Evolutionary conservation across 192 early-diverging fungal species (phyloP).

Genomic region (Mortierella alpina): DNA sequence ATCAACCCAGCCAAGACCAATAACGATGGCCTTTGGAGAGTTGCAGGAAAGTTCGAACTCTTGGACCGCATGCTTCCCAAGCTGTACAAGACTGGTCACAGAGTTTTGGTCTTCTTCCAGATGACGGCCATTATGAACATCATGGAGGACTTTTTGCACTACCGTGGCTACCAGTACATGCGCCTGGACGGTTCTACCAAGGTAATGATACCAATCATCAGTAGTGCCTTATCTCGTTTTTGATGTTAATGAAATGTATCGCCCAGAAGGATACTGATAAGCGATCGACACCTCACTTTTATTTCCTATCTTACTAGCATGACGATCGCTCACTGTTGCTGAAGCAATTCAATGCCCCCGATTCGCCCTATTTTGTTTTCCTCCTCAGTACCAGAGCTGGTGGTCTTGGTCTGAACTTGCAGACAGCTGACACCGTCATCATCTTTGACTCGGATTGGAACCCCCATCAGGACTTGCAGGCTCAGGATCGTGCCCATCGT

Average conservation of each 20-base stretch:
- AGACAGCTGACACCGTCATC: conserved; percentile 97
- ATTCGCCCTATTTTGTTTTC: conserved; percentile 88
- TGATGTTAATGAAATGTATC: too few relatives aligned
- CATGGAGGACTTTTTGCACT: conserved; percentile 94
- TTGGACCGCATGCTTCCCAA: conserved; percentile 97
- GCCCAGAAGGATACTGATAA: background rate
- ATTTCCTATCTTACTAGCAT: conserved; percentile 16
- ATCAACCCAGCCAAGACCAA: conserved; percentile 79
- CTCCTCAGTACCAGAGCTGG: conserved; percentile 96
- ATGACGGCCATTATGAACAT: conserved; percentile 95
- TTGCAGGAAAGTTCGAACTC: conserved; percentile 96
- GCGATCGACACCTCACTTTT: background rate
- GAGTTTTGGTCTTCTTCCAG: conserved; percentile 86
- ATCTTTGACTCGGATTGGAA: conserved; percentile 99
- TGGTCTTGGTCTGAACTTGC: conserved; percentile 95
- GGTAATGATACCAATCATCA: conserved; percentile 19
- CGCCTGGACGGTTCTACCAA: conserved; percentile 94
- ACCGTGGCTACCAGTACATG: conserved; percentile 76
- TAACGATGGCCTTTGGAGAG: conserved; percentile 84
- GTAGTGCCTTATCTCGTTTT: conserved; percentile 1
- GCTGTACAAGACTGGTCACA: conserved; percentile 81
- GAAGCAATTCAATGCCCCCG: conserved; percentile 83
- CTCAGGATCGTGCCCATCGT: conserved; percentile 99
- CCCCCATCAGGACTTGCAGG: conserved; percentile 98
- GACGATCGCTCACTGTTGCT: conserved; percentile 88